Evolutionary conservation across 176 grass and related monocot species (phyloP), one percentile per base, ranked within the genome.

Genomic region (Calamus simplicifolius): DNA sequence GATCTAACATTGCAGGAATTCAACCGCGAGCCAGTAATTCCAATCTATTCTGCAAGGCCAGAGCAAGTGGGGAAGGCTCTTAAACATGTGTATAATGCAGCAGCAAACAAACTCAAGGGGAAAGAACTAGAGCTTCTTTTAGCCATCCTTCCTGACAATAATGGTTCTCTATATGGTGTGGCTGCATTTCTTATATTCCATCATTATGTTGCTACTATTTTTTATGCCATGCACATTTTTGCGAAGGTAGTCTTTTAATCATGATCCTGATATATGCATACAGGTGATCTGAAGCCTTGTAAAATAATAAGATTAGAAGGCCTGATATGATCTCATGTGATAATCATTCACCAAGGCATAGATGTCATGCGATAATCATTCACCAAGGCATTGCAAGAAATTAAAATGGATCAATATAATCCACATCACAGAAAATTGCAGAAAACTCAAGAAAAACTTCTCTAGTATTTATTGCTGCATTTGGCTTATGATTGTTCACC

Each of bases 71-170:
- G 74, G 13, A 99, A 88, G 79, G 85, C 94, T 57, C 79, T 98
- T 64, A 92, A 85, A 58, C 76, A 93, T 78, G 85, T 98, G 8
- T 98, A 81, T 70, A 93, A 88, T 79, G 66, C 85, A 74, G 73
- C 94, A 78, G 59, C 76, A 66, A 78, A 88, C 68, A 98, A 85
- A 64, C 84, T 88, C 16, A 98, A 89, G 75, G 94, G 94, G 25
- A 98, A 93, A 89, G 94, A 98, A 64, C 79, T 98, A 50, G 94
- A 98, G 54, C 88, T 98, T 85, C 85, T 98, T 75, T 62, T 98
- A 57, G 94, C 31, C 31, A 98, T 98, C 59, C 94, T 98, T 35
- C 94, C 94, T 19, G 94, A 98, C 68, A 98, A 98, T 70, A 98
- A 98, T 66, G 94, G 94, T 27, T 74, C 88, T 48, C 80, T 98